phyloP scores from a whole-genome alignment of 305 asterid species.

The Fraxinus floribunda region DNA sequence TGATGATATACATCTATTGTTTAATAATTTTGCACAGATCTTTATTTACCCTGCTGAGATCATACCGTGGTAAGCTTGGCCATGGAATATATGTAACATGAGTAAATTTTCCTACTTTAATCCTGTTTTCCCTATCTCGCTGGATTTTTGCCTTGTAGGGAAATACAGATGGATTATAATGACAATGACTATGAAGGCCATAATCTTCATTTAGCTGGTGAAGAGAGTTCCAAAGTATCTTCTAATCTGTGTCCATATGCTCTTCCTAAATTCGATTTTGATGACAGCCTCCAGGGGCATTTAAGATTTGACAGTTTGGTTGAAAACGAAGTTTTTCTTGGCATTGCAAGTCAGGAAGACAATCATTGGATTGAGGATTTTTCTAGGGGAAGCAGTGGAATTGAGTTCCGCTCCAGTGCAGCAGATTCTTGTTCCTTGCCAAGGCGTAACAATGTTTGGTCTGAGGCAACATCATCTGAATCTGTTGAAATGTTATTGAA shows the following conservation, averaged over 20 bases:
- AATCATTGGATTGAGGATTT: slow-evolving; percentile 97
- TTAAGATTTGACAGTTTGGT: slow-evolving; percentile 91
- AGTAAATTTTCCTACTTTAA: neutral
- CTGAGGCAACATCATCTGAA: slow-evolving; percentile 99
- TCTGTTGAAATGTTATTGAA: slow-evolving; percentile 96
- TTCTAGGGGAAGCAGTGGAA: slow-evolving; percentile 76
- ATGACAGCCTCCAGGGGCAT: slow-evolving; percentile 73
- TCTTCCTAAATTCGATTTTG: slow-evolving; percentile 97
- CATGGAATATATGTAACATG: slow-evolving; percentile 12
- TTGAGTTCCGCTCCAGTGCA: slow-evolving; percentile 82
- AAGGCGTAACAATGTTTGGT: slow-evolving; percentile 97
- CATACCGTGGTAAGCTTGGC: slow-evolving; percentile 15
- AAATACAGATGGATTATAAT: slow-evolving; percentile 87
- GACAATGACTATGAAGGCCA: slow-evolving; percentile 85
- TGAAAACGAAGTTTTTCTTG: slow-evolving; percentile 98
- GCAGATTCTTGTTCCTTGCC: slow-evolving; percentile 86
- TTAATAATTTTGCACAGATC: slow-evolving; percentile 10
- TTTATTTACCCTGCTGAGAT: slow-evolving; percentile 2
- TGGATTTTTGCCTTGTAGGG: slow-evolving; percentile 43
- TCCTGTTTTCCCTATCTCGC: slow-evolving; percentile 14
- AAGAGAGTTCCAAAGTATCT: slow-evolving; percentile 78
- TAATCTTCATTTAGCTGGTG: slow-evolving; percentile 76
- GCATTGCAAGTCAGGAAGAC: slow-evolving; percentile 92
- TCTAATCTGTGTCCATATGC: slow-evolving; percentile 79
- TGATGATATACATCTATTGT: neutral